These are phyloP conservation scores for Chlamydomonas reinhardtii DNA, from an alignment of 163 green algal genomes.

Conservation along the genomic window DNA sequence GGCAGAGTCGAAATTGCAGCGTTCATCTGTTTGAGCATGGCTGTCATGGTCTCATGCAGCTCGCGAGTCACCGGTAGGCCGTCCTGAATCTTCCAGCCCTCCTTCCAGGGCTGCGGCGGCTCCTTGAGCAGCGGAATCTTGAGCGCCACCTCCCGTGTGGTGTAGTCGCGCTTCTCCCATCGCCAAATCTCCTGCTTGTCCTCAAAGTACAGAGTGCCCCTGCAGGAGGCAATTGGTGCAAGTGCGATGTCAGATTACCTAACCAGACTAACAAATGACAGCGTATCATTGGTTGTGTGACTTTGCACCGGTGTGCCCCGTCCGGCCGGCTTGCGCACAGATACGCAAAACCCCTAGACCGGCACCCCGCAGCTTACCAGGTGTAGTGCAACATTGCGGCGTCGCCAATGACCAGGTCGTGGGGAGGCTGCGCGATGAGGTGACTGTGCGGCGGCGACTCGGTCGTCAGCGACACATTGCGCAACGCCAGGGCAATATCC, in stretches of 20 bases:
- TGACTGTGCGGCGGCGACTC: constrained; percentile 55
- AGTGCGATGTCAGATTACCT: too few relatives aligned
- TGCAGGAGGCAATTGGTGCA: not conserved
- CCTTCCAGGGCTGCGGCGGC: constrained; percentile 51
- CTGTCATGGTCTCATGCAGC: constrained; percentile 52
- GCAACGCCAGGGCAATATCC: constrained; percentile 65
- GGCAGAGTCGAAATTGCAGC: constrained; percentile 43
- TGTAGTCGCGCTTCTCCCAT: constrained; percentile 73
- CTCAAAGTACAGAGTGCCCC: constrained; percentile 64
- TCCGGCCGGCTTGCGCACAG: too few relatives aligned
- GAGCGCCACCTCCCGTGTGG: constrained; percentile 47
- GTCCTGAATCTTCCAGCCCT: constrained; percentile 58
- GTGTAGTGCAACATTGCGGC: constrained; percentile 93
- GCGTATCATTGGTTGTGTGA: too few relatives aligned
- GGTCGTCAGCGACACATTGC: constrained; percentile 58
- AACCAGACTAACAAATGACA: too few relatives aligned
- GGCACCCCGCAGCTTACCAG: constrained; percentile 53
- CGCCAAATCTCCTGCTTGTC: constrained; percentile 77
- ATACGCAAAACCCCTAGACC: too few relatives aligned
- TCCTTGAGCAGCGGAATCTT: constrained; percentile 56
- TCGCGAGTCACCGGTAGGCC: constrained; percentile 48
- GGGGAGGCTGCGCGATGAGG: constrained; percentile 83
- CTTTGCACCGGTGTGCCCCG: too few relatives aligned
- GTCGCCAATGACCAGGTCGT: constrained; percentile 69
- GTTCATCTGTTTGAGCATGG: constrained; percentile 65